These are phyloP conservation scores for Antitrichia curtipendula DNA, from an alignment of 225 moss, liverwort and hornwort genomes.

Conservation along the genomic window DNA sequence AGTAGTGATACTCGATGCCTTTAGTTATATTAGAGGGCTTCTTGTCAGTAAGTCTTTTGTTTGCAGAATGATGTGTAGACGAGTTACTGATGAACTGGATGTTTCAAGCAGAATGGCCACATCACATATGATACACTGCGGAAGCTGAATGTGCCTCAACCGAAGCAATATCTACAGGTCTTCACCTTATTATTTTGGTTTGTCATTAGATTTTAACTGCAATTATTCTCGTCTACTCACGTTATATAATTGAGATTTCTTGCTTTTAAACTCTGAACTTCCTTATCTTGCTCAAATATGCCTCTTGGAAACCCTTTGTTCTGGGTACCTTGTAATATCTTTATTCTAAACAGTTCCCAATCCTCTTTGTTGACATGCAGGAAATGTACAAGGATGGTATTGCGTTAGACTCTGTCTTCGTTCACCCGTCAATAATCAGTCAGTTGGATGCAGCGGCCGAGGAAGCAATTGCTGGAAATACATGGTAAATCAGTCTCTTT, in stretches of 20 bases:
- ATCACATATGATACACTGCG: slow-evolving; percentile 75
- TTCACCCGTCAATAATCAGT: slow-evolving; percentile 71
- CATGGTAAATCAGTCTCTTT: slow-evolving; percentile 41
- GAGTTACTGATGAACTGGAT: background rate
- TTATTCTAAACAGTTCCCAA: background rate
- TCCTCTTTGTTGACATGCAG: slow-evolving; percentile 29
- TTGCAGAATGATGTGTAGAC: background rate
- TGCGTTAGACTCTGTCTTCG: slow-evolving; percentile 71
- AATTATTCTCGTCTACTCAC: background rate
- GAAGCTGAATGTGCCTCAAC: slow-evolving; percentile 87
- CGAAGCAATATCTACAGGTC: slow-evolving; percentile 84
- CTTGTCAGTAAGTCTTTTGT: background rate
- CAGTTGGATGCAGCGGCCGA: slow-evolving; percentile 89
- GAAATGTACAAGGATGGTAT: slow-evolving; percentile 74
- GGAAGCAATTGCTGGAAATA: slow-evolving; percentile 69
- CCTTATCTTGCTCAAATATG: background rate
- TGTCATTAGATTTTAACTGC: background rate
- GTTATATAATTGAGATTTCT: background rate
- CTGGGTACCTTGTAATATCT: background rate
- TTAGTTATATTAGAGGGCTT: background rate
- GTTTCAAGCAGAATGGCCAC: slow-evolving; percentile 65
- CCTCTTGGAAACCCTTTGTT: background rate
- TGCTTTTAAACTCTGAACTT: background rate
- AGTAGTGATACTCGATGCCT: background rate
- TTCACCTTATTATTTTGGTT: background rate